Base-by-base conservation (phyloP, 805 yeast species). In the Saturnispora quitensis region DNA sequence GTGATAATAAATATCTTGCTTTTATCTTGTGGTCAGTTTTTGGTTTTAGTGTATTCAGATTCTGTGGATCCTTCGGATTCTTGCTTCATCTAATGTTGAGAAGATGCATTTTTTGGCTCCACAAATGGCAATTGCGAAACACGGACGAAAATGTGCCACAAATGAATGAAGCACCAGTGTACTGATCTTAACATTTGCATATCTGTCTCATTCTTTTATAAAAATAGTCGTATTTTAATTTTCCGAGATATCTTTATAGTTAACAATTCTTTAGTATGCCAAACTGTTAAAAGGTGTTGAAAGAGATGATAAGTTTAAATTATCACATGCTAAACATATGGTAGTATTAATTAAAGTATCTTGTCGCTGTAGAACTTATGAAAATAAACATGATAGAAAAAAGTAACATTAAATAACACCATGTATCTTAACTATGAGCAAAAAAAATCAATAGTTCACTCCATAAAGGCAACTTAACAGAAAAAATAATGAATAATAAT, bases 21-120 rank as follows among this genome's bases (percentile, higher is more conserved):
- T 82, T 89, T 62, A 87, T 93, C 59, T 72, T 93, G 54, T 90
- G 97, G 97, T 77, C 91, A 9, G 97, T 91, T 51, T 96, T 97
- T 2, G 82, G 78, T 0, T 74, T 93, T 60, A 85, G 98, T 0
- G 70, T 81, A 5, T 77, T 89, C 67, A 79, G 98, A 68, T 96
- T 90, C 1, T 50, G 77, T 28, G 99, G 98, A 1, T 87, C 97
- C 0, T 60, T 81, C 40, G 76, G 82, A 1, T 93, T 82, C 70
- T 73, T 93, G 60, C 40, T 76, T 10, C 77, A 75, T 58, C 57
- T 66, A 12, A 56, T 56, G 4, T 46, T 71, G 17, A 67, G 73
- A 52, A 65, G 56, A 47, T 51, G 62, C 17, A 66, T 67, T 25
- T 65, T 66, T 27, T 57, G 64, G 7, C 58, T 61, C 45, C 60